These are phyloP conservation scores for Santalum album DNA, from an alignment of 164 flowering plant species.

Conservation along the genomic window DNA sequence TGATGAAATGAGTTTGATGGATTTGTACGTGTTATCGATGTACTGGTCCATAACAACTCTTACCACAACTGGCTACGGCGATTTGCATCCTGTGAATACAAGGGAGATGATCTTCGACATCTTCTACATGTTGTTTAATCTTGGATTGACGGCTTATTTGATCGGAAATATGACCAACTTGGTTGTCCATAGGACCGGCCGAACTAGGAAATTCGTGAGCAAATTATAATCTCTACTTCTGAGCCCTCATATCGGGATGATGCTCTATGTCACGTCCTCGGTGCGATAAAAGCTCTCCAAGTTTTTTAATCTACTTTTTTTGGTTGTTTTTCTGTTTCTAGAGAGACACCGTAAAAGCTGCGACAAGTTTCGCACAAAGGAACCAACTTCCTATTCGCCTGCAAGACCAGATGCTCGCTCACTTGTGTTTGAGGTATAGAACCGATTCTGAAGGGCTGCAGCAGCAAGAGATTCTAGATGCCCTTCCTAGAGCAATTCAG, in stretches of 20 bases:
- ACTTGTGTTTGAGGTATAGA: slow-evolving; percentile 43
- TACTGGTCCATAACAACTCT: slow-evolving; percentile 65
- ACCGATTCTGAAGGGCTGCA: slow-evolving; percentile 62
- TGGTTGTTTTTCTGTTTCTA: slow-evolving; percentile 4
- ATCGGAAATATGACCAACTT: slow-evolving; percentile 74
- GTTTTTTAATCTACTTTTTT: not conserved
- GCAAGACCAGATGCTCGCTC: slow-evolving; percentile 63
- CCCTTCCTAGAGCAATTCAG: slow-evolving; percentile 59
- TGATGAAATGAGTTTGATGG: slow-evolving; percentile 18
- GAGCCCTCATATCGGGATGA: no score
- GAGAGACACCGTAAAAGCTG: slow-evolving; percentile 61
- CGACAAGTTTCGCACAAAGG: slow-evolving; percentile 49
- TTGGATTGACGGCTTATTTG: slow-evolving; percentile 46
- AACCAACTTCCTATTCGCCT: slow-evolving; percentile 46
- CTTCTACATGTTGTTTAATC: slow-evolving; percentile 50
- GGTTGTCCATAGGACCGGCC: slow-evolving; percentile 52
- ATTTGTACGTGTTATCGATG: slow-evolving; percentile 37
- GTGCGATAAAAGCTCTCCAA: no score
- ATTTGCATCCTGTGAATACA: slow-evolving; percentile 48
- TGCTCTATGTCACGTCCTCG: not conserved
- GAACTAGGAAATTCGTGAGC: slow-evolving; percentile 64
- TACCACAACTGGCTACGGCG: slow-evolving; percentile 61
- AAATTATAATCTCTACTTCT: no score
- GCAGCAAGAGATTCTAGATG: slow-evolving; percentile 56
- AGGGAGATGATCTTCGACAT: slow-evolving; percentile 43